phyloP scores from a whole-genome alignment of 768 basidiomycete genomes.

The Boletus bicolor region DNA sequence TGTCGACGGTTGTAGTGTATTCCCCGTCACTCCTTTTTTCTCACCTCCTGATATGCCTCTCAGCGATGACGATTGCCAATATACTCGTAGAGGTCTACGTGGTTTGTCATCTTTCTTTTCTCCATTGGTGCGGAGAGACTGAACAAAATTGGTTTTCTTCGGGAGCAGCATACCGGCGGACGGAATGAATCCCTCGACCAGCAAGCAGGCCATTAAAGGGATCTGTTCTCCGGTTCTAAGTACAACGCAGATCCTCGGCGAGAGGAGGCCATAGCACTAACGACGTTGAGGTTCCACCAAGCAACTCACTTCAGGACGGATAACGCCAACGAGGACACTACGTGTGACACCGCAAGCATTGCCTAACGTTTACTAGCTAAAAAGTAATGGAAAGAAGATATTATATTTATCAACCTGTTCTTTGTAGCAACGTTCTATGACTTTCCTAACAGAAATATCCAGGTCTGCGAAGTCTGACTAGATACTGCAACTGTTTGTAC shows the following conservation, averaged over 20 bases:
- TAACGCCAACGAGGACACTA: not conserved
- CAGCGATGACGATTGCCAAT: not conserved
- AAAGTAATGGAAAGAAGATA: too few species aligned
- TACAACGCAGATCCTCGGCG: not conserved
- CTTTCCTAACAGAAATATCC: too few species aligned
- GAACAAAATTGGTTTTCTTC: not conserved
- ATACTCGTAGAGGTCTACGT: not conserved
- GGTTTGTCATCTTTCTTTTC: not conserved
- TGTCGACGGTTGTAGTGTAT: not conserved
- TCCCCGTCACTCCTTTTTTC: too few species aligned
- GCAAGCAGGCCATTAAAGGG: not conserved
- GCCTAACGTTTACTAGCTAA: too few species aligned
- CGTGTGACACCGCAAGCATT: too few species aligned
- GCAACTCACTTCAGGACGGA: not conserved
- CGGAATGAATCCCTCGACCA: not conserved
- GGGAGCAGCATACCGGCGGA: not conserved
- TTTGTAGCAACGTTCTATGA: too few species aligned
- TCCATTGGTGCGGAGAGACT: too few species aligned
- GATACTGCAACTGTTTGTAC: too few species aligned
- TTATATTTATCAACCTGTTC: too few species aligned
- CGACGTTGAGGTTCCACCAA: not conserved
- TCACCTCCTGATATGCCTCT: not conserved
- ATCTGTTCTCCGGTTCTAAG: not conserved
- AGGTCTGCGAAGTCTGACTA: too few species aligned
- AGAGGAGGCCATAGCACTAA: not conserved